Conservation (phyloP, 768 basidiomycete species). For the Albatrellus ellisii region DNA sequence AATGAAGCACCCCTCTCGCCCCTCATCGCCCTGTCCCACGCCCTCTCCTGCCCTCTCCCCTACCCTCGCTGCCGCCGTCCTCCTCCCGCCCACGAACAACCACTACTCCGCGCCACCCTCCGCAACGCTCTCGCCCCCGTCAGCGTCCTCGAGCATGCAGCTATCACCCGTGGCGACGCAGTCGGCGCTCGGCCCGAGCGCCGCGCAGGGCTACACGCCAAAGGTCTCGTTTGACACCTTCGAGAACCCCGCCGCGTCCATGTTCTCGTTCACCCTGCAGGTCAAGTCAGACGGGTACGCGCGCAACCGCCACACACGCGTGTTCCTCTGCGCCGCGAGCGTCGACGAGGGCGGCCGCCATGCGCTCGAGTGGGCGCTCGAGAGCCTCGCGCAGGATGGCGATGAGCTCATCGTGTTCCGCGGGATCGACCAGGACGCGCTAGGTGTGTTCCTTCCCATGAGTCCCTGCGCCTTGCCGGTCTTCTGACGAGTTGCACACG, state of each 20-base stretch:
- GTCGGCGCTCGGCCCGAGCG: slow-evolving; percentile 16
- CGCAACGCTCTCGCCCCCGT: slow-evolving; percentile 3
- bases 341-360: slow-evolving; percentile 79
- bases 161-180: slow-evolving; percentile 9
- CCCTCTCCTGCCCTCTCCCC: slow-evolving; percentile 11
- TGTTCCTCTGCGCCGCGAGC: slow-evolving; percentile 83
- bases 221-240: slow-evolving; percentile 86
- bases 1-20: slow-evolving; percentile 30
- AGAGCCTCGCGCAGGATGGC: slow-evolving; percentile 71
- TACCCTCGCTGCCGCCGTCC: not conserved
- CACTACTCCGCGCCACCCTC: slow-evolving; percentile 1
- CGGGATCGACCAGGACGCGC: slow-evolving; percentile 78
- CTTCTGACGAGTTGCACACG: not conserved
- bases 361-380: slow-evolving; percentile 89
- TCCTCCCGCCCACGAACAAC: not conserved
- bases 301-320: slow-evolving; percentile 64
- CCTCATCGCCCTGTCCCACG: slow-evolving; percentile 2
- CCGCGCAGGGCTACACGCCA: slow-evolving; percentile 29
- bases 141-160: not conserved
- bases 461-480: too few relatives aligned
- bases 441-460: slow-evolving; percentile 34
- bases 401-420: slow-evolving; percentile 90
- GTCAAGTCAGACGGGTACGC: slow-evolving; percentile 77
- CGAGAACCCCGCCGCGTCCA: slow-evolving; percentile 64
- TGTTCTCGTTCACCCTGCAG: slow-evolving; percentile 82